Evolutionary conservation across 176 grass and related monocot genomes (phyloP).

Genomic region (Paspalum notatum): DNA sequence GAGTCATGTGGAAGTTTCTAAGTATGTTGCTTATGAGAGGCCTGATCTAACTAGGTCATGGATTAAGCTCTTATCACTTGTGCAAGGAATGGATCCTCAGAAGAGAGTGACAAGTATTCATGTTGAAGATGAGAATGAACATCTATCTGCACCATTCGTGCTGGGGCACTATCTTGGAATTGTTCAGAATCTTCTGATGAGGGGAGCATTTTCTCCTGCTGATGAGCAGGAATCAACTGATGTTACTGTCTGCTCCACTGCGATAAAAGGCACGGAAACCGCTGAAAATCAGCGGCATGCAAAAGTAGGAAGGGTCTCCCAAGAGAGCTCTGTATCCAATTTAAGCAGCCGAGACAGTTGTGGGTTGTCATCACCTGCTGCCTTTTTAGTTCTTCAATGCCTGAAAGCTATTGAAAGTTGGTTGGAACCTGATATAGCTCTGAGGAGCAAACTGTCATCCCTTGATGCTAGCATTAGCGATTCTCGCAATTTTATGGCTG

Average conservation of each 20-base stretch:
- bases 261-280: conserved; percentile 55
- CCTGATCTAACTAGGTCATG: conserved; percentile 85
- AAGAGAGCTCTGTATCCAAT: conserved; percentile 49
- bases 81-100: conserved; percentile 93
- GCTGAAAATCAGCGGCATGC: conserved; percentile 74
- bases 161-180: conserved; percentile 75
- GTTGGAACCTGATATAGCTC: conserved; percentile 59
- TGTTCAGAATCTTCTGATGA: conserved; percentile 79
- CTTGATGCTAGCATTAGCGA: conserved; percentile 50
- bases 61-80: conserved; percentile 80
- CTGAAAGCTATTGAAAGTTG: conserved; percentile 84
- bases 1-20: conserved; percentile 78
- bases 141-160: conserved; percentile 71
- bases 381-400: conserved; percentile 76
- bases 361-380: conserved; percentile 52
- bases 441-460: conserved; percentile 50
- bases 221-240: conserved; percentile 72
- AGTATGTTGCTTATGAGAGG: conserved; percentile 74
- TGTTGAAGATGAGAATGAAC: conserved; percentile 91
- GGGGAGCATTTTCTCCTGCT: conserved; percentile 71
- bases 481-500: conserved; percentile 41
- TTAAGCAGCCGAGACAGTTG: conserved; percentile 40
- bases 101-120: conserved; percentile 81
- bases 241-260: conserved; percentile 64
- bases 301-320: conserved; percentile 89